A percentile compares a stretch with the other conserved stretches of the same genome.
Conservation (phyloP, 192 early-diverging fungal species). For the Coemansia sp. region DNA sequence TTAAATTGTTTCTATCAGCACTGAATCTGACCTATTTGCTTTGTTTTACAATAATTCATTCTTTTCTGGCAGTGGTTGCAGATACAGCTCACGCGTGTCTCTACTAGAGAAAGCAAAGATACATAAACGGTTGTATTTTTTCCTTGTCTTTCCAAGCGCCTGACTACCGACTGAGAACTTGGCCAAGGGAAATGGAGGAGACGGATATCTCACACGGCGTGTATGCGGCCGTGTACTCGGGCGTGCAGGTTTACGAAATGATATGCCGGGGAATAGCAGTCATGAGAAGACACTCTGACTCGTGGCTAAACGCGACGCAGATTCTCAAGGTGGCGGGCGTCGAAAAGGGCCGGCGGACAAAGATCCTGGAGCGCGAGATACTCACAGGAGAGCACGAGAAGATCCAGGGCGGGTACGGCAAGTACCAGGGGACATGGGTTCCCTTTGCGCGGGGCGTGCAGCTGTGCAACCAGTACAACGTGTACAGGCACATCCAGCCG, state of each 20-base stretch:
- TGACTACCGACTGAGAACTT: no score
- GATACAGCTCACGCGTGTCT: no score
- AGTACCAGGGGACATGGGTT: constrained; percentile 95
- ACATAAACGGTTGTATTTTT: no score
- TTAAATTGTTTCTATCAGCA: background rate
- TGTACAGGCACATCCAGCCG: constrained; percentile 68
- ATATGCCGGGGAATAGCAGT: constrained; percentile 72
- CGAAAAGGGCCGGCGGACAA: constrained; percentile 87
- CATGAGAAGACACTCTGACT: constrained; percentile 79
- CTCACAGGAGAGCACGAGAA: constrained; percentile 88
- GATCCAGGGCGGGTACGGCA: constrained; percentile 97
- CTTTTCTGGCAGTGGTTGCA: no score
- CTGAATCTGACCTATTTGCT: no score
- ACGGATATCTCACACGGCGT: constrained; percentile 43
- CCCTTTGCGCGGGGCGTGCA: constrained; percentile 80
- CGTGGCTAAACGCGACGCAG: constrained; percentile 96
- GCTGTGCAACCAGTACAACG: constrained; percentile 77
- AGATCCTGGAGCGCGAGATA: constrained; percentile 91
- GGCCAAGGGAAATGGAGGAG: constrained; percentile 22
- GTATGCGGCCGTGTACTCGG: constrained; percentile 89
- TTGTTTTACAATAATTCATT: no score
- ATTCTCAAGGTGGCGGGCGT: constrained; percentile 96
- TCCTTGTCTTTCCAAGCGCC: no score
- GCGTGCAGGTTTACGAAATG: constrained; percentile 95
- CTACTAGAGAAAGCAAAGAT: no score